Base-by-base conservation (phyloP, 2,329 filamentous ascomycete genomes). In the Trichoderma asperellum region DNA sequence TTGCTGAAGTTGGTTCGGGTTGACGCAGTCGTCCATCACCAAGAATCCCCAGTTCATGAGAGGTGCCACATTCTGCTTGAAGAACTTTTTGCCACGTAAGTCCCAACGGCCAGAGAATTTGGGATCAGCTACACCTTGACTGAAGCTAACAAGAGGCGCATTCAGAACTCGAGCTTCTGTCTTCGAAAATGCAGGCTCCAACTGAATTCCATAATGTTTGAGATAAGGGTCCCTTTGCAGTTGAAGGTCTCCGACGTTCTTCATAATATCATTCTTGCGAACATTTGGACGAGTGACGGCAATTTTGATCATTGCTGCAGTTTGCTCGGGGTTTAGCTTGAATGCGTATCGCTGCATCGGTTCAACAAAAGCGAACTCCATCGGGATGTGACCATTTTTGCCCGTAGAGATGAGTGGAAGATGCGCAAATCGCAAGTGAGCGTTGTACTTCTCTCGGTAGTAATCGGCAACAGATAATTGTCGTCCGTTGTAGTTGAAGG, bases 231-330 rank as follows among this genome's bases (percentile, higher is more conserved):
- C 96, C 11, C 88, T 82, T 0, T 95, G 84, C 72, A 91, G 86
- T 0, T 81, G 76, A 10, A 97, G 87, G 18, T 91, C 91, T 4
- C 86, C 78, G 60, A 89, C 81, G 49, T 77, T 76, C 7, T 67
- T 68, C 67, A 79, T 73, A 73, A 98, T 94, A 24, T 91, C 88
- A 0, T 77, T 74, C 73, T 88, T 87, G n/a, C 96, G 92, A 35
- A 89, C 78, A 0, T 78, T 77, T 0, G 96, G 96, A 1, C 90
- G 86, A 6, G 91, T 93, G 5, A 97, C 95, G 0, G 95, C 94
- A 75, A 95, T 93, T 79, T 92, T 95, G 82, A 99, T 97, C 96
- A 99, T 99, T 5, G 86, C 81, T 0, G 90, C 83, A 0, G 95
- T 97, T 81, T 97, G 85, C 0, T 81, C 77, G 0, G 85, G 83